Base-by-base conservation (phyloP, 441 rosid genomes). In the Euphorbia corollata region DNA sequence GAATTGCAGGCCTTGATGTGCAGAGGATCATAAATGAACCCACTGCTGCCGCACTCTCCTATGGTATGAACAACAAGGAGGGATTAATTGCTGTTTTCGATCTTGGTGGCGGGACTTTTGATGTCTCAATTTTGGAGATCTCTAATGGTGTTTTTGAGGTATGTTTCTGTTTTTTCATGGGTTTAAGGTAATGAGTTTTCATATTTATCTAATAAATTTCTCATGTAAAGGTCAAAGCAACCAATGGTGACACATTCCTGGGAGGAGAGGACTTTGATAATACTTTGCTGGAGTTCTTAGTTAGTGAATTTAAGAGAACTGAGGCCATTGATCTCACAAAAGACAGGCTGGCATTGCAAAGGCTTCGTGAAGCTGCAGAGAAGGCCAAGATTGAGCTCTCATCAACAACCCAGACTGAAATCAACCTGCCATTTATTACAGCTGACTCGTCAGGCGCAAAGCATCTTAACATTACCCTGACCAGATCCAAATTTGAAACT, bases 301-400 rank as follows among this genome's bases (percentile, higher is more conserved):
- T 93, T 10, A 83, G 76, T 61, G 97, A 93, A 61, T 90, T 83
- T 72, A 89, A 82, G 90, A 84, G 66, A 64, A 84, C 86, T 2
- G 98, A 93, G 41, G 71, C 80, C 2, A 90, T 93, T 38, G 96
- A 93, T 74, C 89, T 93, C 10, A 59, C 95, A 10, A 85, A 91
- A 69, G 97, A 88, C 55, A 87, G 83, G 71, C 89, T 92, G 39
- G 98, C 98, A 8, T 74, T 92, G 66, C 98, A 93, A 79, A 86
- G 98, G 83, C 95, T 93, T 27, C 83, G 99, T 0, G 97, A 93
- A 79, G 98, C 98, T 2, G 98, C 97, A n/a, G 98, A 93, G 84
- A 91, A 89, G 74, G 98, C 98, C 2, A 93, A 93, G 82, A 91
- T 89, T 5, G 96, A 93, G 62, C 93, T 91, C 7, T 93, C 99